Base-by-base conservation (phyloP, 768 basidiomycete genomes). In the Leccinellum rugosiceps region DNA sequence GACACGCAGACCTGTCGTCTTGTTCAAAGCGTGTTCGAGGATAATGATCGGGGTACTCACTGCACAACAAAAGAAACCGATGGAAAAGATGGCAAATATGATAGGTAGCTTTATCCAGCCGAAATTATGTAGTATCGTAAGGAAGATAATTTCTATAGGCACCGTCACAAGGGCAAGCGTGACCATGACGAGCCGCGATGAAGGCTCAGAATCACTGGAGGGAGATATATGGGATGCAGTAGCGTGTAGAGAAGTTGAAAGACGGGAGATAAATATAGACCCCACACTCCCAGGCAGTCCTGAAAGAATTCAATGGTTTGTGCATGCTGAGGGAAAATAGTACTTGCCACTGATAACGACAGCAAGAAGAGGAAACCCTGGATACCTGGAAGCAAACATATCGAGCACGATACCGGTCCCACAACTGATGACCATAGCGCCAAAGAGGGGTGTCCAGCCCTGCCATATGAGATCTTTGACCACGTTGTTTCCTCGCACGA, bases 351-450 rank as follows among this genome's bases (percentile, higher is more conserved):
- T 91, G 59, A 97, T 90, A 3, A 93, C 91, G 13, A 95, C 83
- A 1, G 91, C 88, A 14, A 99, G 78, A 1, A 98, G 73, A 0
- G 90, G 93, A 67, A 91, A 98, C 2, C 92, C 95, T 56, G 88
- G 83, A 63, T 93, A 98, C 34, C 83, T 79, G 61, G 85, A 87
- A 6, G 96, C 94, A 61, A 95, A 97, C 48, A 82, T 80, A 65
- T 98, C 94, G 10, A 99, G 83, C 0, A 98, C 88, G 60, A 98
- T 87, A 0, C 97, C 97, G 0, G 96, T 90, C 1, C 84, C 92
- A 57, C 86, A 89, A 64, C 86, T 88, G 64, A 96, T 91, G 45
- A 83, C 70, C 92, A 96, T 94, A 6, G 93, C 92, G n/a, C 84
- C 84, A 55, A 97, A 87, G 2, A 98, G 79, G 0, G 97, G 94